phyloP scores from a whole-genome alignment of 345 rosid genomes.

The Sonneratia alba region DNA sequence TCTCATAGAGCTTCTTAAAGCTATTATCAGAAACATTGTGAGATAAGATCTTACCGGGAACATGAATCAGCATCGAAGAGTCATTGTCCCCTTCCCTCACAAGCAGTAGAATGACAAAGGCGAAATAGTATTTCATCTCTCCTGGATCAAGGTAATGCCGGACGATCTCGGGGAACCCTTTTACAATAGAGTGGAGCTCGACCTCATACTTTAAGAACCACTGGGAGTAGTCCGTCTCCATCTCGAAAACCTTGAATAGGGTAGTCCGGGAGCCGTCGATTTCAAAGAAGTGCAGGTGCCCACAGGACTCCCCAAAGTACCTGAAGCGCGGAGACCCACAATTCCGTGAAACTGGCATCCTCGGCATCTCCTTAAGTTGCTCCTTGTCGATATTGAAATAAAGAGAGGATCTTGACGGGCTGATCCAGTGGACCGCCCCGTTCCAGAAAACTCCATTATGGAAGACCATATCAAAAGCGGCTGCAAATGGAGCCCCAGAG shows the following conservation, averaged over 20 bases:
- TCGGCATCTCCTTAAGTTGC: conserved; percentile 9
- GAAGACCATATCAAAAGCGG: conserved; percentile 20
- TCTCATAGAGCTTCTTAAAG: conserved; percentile 13
- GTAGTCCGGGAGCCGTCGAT: conserved; percentile 10
- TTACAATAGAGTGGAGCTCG: conserved; percentile 12
- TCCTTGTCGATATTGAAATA: conserved; percentile 16
- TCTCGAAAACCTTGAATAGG: conserved; percentile 16
- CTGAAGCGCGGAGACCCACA: conserved; percentile 15
- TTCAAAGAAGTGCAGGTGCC: conserved; percentile 20
- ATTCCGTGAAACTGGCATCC: conserved; percentile 3
- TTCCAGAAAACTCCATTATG: conserved; percentile 23
- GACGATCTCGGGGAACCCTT: conserved; percentile 18
- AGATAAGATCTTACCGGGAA: no score
- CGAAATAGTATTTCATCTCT: conserved; percentile 9
- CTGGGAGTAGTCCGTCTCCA: conserved; percentile 16
- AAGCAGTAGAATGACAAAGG: conserved; percentile 11
- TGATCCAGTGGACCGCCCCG: conserved; percentile 24
- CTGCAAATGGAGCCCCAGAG: conserved; percentile 14
- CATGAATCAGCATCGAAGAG: no score
- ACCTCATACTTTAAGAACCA: conserved; percentile 19
- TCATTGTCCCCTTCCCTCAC: conserved; percentile 9
- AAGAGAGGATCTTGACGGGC: conserved; percentile 16
- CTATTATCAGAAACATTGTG: not conserved
- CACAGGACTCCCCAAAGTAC: conserved; percentile 17
- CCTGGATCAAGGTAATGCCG: conserved; percentile 7